Conservation (phyloP, 441 rosid species). For the Melastoma candidum region DNA sequence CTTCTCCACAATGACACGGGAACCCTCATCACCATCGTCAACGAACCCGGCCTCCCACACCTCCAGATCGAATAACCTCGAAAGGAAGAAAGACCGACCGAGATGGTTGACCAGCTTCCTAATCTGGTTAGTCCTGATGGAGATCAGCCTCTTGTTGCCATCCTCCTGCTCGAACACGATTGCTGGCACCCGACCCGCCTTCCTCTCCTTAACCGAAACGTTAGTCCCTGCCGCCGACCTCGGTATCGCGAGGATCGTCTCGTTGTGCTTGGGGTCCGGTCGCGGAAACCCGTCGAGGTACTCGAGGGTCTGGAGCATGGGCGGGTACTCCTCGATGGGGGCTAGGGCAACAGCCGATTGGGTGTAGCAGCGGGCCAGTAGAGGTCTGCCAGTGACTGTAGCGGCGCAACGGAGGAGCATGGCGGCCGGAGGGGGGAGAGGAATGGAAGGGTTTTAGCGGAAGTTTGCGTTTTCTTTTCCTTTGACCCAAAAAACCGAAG, state of each 20-base stretch:
- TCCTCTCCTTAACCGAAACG: slow-evolving; percentile 61
- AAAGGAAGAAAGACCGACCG: slow-evolving; percentile 70
- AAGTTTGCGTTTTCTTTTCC: too few relatives aligned
- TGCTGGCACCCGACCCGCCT: slow-evolving; percentile 67
- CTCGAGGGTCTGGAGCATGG: slow-evolving; percentile 6
- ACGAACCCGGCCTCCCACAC: slow-evolving; percentile 48
- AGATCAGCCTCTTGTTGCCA: slow-evolving; percentile 84
- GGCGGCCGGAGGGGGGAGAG: too few relatives aligned
- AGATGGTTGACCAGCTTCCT: slow-evolving; percentile 63
- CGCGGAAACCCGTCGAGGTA: slow-evolving; percentile 58
- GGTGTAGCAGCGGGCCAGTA: too few relatives aligned
- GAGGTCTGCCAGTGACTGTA: too few relatives aligned
- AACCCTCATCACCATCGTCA: slow-evolving; percentile 19
- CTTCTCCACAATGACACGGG: slow-evolving; percentile 34
- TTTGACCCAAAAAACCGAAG: too few relatives aligned
- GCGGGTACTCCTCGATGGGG: too few relatives aligned
- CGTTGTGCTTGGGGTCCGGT: slow-evolving; percentile 58
- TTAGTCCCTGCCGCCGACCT: slow-evolving; percentile 53
- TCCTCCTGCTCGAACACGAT: slow-evolving; percentile 82
- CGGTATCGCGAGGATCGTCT: slow-evolving; percentile 64
- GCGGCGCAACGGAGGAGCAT: too few relatives aligned
- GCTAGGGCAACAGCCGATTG: too few relatives aligned
- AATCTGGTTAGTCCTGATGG: slow-evolving; percentile 68
- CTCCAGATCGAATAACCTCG: slow-evolving; percentile 72
- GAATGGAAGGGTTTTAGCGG: too few relatives aligned